Evolutionary conservation across 768 basidiomycete species (phyloP), one percentile per base, ranked within the genome.

Genomic region (Pulveroboletus sp.): DNA sequence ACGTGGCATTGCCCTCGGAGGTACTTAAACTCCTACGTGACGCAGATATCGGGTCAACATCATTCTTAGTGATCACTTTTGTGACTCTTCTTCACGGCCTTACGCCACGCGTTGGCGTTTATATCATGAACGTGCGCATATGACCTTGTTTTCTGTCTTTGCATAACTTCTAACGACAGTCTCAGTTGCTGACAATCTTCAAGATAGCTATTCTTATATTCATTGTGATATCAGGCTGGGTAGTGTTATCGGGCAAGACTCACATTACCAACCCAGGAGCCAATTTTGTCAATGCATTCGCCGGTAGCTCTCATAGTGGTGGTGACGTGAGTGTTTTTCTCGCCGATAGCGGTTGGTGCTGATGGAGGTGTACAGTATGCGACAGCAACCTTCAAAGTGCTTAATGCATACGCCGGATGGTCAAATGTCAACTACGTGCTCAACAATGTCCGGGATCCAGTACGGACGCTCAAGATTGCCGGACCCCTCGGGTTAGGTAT

Each of bases 371-470:
- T 8, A 6, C 47, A 81, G 80, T 83, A 82, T 47, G 81, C 80
- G 0, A 80, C 80, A 1, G 81, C 80, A 2, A 81, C 73, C 2
- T 82, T 80, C 74, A 82, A 82, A 54, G 79, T 83, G n/a, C 67
- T 83, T 15, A 70, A 73, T 51, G 63, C 74, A 1, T 78, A 74
- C 46, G 31, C 63, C 4, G 81, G 81, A 5, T 82, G 81, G 80
- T 77, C 76, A 3, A 79, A 77, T 41, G 75, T 77, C 41, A 81
- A 81, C 59, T 80, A 80, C 45, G 81, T 53, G 6, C 63, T 83
- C 49, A 82, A 81, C 64, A 79, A 82, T 9, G 79, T 83, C 46
- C 76, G 75, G 53, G 68, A 82, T 55, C 81, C 81, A 0, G 71
- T 81, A 2, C 73, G 78, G 39, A 84, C 82, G 8, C 74, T 84